A percentile compares a stretch with the other conserved stretches of the same genome.
phyloP scores from a whole-genome alignment of 331 rosid genomes.

The Telfairia occidentalis region DNA sequence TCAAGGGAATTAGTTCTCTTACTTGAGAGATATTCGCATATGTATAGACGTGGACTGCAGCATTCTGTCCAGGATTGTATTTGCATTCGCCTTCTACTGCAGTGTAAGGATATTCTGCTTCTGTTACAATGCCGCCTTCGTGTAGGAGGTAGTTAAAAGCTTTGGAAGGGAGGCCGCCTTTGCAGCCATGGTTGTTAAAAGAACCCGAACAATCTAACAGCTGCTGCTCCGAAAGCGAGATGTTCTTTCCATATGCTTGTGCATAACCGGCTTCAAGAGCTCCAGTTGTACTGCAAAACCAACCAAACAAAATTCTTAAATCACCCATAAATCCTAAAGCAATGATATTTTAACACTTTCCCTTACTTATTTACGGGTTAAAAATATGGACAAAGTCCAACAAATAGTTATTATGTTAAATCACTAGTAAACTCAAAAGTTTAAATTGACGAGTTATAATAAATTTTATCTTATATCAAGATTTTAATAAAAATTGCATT shows the following conservation, averaged over 20 bases:
- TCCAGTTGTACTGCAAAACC: constrained; percentile 61
- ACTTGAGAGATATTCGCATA: constrained; percentile 78
- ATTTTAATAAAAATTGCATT: not conserved
- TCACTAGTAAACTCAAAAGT: too few species aligned
- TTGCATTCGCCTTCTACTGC: constrained; percentile 44
- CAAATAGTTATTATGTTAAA: too few species aligned
- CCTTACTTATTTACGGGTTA: too few species aligned
- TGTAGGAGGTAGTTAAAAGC: constrained; percentile 78
- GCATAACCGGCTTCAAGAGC: constrained; percentile 79
- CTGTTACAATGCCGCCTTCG: constrained; percentile 80
- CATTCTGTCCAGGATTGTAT: constrained; percentile 39
- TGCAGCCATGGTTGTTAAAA: constrained; percentile 74
- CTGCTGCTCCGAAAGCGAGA: constrained; percentile 89
- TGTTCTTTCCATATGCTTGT: constrained; percentile 45
- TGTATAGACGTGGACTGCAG: constrained; percentile 48
- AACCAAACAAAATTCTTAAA: too few species aligned
- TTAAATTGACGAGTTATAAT: too few species aligned
- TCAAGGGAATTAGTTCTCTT: constrained; percentile 14
- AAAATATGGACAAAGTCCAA: not conserved
- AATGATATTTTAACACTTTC: too few species aligned
- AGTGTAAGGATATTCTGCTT: constrained; percentile 67
- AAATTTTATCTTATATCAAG: too few species aligned
- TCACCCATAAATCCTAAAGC: too few species aligned
- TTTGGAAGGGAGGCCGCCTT: constrained; percentile 84
- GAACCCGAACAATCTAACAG: constrained; percentile 76